Conservation (phyloP, 1,139 yeast genomes). For the Nakaseomyces delphensis region DNA sequence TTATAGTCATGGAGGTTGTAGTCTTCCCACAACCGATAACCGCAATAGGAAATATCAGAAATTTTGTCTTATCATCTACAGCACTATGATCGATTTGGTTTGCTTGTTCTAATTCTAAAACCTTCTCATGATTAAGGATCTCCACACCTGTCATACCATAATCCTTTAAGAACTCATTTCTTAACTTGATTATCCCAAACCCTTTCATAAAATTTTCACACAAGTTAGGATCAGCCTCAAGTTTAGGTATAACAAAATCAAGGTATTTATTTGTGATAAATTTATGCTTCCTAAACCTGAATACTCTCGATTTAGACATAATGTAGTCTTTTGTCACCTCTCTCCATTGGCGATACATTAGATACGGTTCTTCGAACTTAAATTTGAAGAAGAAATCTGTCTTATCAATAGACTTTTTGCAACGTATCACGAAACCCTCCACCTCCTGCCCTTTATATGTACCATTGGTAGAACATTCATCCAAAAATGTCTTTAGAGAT, state of each 20-base stretch:
- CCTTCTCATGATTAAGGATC: conserved; percentile 34
- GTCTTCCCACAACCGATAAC: conserved; percentile 96
- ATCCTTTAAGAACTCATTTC: conserved; percentile 49
- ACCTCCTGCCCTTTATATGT: conserved; percentile 62
- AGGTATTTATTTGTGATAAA: conserved; percentile 59
- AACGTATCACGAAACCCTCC: conserved; percentile 90
- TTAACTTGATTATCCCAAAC: conserved; percentile 64
- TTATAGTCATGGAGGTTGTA: conserved; percentile 59
- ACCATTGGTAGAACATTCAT: conserved; percentile 56
- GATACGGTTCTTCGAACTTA: conserved; percentile 92
- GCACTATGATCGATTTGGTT: conserved; percentile 27
- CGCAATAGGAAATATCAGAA: conserved; percentile 71
- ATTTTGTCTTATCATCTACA: conserved; percentile 38
- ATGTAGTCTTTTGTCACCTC: conserved; percentile 68
- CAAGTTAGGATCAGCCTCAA: conserved; percentile 40
- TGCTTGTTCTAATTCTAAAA: conserved; percentile 30
- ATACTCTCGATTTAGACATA: conserved; percentile 36
- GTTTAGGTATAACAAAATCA: conserved; percentile 50
- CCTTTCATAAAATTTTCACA: conserved; percentile 44
- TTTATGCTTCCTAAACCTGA: conserved; percentile 45
- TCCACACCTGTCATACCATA: conserved; percentile 42
- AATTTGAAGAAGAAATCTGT: conserved; percentile 74
- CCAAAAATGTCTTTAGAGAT: conserved; percentile 44
- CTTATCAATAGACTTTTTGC: conserved; percentile 31
- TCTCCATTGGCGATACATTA: conserved; percentile 82